Evolutionary conservation across 305 asterid species (phyloP).

Genomic region (Ilex paraguariensis): DNA sequence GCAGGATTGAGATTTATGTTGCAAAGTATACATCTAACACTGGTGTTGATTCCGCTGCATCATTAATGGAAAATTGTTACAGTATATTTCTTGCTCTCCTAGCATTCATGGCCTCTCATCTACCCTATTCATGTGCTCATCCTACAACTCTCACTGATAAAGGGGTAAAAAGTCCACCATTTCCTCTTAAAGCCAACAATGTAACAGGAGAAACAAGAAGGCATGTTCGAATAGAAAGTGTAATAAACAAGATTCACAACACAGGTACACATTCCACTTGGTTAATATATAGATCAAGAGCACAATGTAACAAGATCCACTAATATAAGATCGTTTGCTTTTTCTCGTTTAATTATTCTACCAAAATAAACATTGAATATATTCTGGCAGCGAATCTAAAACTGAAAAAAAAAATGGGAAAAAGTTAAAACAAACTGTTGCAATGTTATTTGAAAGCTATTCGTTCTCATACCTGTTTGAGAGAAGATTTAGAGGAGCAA

Average conservation of each 20-base stretch:
- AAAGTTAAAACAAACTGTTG: constrained; percentile 2
- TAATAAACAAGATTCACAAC: constrained; percentile 4
- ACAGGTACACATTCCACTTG: constrained; percentile 3
- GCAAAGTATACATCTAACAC: neutral
- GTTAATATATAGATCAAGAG: constrained; percentile 27
- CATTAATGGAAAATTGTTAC: no score
- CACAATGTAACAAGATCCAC: constrained; percentile 32
- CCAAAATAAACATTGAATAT: constrained; percentile 10
- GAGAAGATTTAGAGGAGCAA: constrained; percentile 16
- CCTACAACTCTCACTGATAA: neutral
- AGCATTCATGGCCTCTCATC: neutral
- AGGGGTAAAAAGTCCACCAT: neutral
- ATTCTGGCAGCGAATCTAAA: constrained; percentile 2
- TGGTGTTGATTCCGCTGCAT: neutral
- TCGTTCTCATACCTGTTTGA: constrained; percentile 40
- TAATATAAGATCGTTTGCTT: constrained; percentile 7
- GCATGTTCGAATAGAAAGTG: neutral
- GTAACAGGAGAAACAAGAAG: constrained; percentile 5
- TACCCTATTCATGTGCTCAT: neutral
- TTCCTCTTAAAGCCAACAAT: neutral
- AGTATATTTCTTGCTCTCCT: neutral
- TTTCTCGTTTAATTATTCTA: constrained; percentile 15
- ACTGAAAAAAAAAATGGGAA: constrained; percentile 1
- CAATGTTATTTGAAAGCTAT: neutral
- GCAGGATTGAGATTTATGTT: constrained; percentile 1